Percentiles rank a stretch among this genome's conserved stretches.
phyloP scores from a whole-genome alignment of 1,284 basidiomycete genomes.

The Neotropicomus parvogracilis region DNA sequence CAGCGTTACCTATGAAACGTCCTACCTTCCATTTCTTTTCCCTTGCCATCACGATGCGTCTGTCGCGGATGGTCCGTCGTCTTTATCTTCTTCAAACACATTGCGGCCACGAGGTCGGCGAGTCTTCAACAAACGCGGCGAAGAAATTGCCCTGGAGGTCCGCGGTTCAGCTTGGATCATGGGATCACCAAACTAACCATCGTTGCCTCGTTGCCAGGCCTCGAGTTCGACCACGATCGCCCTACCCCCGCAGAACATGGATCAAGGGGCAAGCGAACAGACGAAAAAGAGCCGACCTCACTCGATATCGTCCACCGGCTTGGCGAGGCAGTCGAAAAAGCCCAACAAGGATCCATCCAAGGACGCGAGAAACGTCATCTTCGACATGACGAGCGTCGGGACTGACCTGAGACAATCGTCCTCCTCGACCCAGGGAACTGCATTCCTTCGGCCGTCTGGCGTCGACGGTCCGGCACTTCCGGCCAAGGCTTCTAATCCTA shows the following conservation, averaged over 20 bases:
- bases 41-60: conserved; percentile 34
- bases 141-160: conserved; percentile 35
- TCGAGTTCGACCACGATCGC: conserved; percentile 14
- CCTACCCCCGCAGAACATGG: conserved; percentile 7
- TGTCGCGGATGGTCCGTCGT: conserved; percentile 30
- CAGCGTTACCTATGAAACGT: conserved; percentile 53
- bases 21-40: conserved; percentile 71
- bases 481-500: conserved; percentile 9
- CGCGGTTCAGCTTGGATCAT: conserved; percentile 26
- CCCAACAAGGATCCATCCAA: conserved; percentile 31
- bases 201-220: conserved; percentile 21
- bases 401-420: conserved; percentile 37
- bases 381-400: conserved; percentile 48
- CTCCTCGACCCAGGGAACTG: conserved; percentile 13
- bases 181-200: conserved; percentile 12
- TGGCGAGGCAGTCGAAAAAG: conserved; percentile 23
- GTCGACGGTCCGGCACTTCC: conserved; percentile 18
- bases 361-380: conserved; percentile 49
- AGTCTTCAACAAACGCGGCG: conserved; percentile 41
- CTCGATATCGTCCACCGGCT: conserved; percentile 18
- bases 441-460: conserved; percentile 23
- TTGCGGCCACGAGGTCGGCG: conserved; percentile 41
- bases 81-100: conserved; percentile 37
- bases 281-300: conserved; percentile 18
- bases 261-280: conserved; percentile 14